Percentiles rank a stretch among this genome's conserved stretches.
phyloP scores from a whole-genome alignment of 163 green algal species.

The Scenedesmus sp. region DNA sequence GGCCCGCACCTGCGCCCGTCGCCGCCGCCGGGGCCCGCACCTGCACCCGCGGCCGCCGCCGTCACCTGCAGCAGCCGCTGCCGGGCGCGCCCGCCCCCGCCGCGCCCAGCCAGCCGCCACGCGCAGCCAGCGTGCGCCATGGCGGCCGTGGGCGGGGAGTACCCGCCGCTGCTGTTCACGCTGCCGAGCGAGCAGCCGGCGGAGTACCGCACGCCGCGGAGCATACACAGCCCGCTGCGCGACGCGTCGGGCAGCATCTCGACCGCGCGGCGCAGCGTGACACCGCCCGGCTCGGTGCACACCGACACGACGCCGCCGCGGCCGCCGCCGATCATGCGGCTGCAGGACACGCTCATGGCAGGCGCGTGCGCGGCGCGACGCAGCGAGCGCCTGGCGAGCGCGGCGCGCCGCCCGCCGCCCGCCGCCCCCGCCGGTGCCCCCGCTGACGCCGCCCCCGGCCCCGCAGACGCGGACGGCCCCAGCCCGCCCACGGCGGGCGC shows the following conservation, averaged over 20 bases:
- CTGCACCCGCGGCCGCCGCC: no score
- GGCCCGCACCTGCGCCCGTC: no score
- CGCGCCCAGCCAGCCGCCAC: neutral
- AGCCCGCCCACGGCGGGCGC: neutral
- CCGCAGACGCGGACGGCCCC: conserved; percentile 28
- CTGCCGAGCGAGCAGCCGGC: conserved; percentile 31
- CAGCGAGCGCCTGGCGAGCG: no score
- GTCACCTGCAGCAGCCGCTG: no score
- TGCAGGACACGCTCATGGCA: conserved; percentile 46
- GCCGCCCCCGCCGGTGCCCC: no score
- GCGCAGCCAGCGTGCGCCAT: conserved; percentile 4
- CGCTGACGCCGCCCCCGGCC: no score
- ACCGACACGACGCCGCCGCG: conserved; percentile 51
- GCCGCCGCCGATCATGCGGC: conserved; percentile 46
- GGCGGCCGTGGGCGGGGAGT: neutral
- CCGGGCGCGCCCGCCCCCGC: no score
- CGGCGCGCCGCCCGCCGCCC: no score
- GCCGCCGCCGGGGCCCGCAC: no score
- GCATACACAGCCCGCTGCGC: conserved; percentile 15
- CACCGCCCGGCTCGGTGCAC: conserved; percentile 38
- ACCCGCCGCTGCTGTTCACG: conserved; percentile 48
- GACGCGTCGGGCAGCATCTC: conserved; percentile 19
- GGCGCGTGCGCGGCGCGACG: conserved; percentile 2
- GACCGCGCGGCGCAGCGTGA: conserved; percentile 27
- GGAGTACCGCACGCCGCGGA: conserved; percentile 1